These are phyloP conservation scores for Penicillium nordicum DNA, from an alignment of 2,329 filamentous ascomycete genomes.

Conservation along the genomic window DNA sequence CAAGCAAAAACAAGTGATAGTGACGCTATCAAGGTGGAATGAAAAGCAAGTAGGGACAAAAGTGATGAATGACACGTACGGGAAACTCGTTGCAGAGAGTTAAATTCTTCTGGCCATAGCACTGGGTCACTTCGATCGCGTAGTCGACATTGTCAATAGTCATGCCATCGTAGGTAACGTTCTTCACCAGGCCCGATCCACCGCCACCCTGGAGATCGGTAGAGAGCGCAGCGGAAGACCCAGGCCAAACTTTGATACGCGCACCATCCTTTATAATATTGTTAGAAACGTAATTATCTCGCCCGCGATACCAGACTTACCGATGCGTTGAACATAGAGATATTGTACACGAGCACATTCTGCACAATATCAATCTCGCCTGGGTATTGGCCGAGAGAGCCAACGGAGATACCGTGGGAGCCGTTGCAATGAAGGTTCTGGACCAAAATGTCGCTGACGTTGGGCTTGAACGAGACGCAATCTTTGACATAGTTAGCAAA, in stretches of 20 bases:
- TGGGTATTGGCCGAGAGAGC: constrained; percentile 65
- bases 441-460: constrained; percentile 65
- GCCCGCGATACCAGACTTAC: constrained; percentile 28
- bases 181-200: constrained; percentile 59
- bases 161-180: constrained; percentile 65
- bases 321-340: constrained; percentile 56
- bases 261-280: constrained; percentile 54
- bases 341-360: constrained; percentile 64
- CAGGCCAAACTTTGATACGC: constrained; percentile 72
- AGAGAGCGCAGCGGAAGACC: constrained; percentile 52
- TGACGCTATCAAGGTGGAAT: background rate
- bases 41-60: background rate
- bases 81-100: constrained; percentile 60
- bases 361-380: constrained; percentile 64
- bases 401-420: constrained; percentile 70
- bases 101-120: constrained; percentile 61
- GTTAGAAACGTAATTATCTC: constrained; percentile 39
- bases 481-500: constrained; percentile 39
- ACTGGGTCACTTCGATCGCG: constrained; percentile 63
- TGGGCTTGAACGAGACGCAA: constrained; percentile 72
- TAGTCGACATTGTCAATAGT: constrained; percentile 61
- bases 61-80: constrained; percentile 30
- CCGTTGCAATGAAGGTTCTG: constrained; percentile 66
- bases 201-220: constrained; percentile 65
- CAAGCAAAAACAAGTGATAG: background rate